These are phyloP conservation scores for Leucogyrophana mollusca DNA, from an alignment of 768 basidiomycete species.

Conservation along the genomic window DNA sequence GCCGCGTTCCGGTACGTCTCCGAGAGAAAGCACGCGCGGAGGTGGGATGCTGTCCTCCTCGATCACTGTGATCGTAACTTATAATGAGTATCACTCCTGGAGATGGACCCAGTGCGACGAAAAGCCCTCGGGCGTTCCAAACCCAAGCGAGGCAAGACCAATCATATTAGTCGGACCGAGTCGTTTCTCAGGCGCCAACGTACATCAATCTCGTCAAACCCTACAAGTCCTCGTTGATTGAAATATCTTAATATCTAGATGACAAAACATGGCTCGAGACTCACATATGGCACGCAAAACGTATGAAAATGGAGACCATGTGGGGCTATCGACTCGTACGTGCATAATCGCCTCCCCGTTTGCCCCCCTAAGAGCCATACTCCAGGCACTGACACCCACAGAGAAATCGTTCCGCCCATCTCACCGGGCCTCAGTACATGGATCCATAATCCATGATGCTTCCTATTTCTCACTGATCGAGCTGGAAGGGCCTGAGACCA, in stretches of 20 bases:
- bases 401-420: conserved; percentile 92
- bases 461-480: conserved; percentile 82
- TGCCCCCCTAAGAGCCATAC: not conserved
- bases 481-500: conserved; percentile 58
- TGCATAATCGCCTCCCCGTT: too few relatives aligned
- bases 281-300: conserved; percentile 96
- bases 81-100: conserved; percentile 23
- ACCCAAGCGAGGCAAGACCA: conserved; percentile 66
- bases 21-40: conserved; percentile 81
- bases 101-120: conserved; percentile 55
- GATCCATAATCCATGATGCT: conserved; percentile 86
- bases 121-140: conserved; percentile 42
- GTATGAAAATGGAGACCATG: conserved; percentile 90
- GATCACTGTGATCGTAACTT: conserved; percentile 14
- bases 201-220: conserved; percentile 29
- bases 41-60: conserved; percentile 39
- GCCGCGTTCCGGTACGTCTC: conserved; percentile 83
- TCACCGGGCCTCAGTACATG: conserved; percentile 83
- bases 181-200: conserved; percentile 72
- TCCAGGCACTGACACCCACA: conserved; percentile 79
- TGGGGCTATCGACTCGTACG: conserved; percentile 89
- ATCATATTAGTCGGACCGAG: conserved; percentile 56
- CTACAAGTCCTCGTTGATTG: not conserved
- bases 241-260: conserved; percentile 42
- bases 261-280: conserved; percentile 94